These are phyloP conservation scores for Trametes maxima DNA, from an alignment of 768 basidiomycete species.

Conservation along the genomic window DNA sequence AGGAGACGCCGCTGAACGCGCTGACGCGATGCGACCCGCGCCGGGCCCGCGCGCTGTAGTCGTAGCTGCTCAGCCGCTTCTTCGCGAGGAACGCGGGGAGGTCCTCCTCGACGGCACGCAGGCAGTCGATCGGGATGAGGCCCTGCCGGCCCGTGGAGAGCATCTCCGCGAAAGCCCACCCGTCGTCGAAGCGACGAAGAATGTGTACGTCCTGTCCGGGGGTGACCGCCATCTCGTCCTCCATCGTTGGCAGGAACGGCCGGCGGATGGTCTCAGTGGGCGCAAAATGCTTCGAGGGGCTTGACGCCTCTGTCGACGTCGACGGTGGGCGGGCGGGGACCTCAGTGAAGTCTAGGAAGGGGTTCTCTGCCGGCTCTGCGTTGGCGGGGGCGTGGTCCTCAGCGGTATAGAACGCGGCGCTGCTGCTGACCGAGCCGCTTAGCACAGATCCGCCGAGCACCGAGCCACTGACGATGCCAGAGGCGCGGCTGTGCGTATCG, in stretches of 20 bases:
- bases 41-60: conserved; percentile 29
- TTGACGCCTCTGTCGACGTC: conserved; percentile 21
- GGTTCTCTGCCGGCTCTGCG: conserved; percentile 23
- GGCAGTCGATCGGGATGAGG: conserved; percentile 71
- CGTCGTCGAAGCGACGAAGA: conserved; percentile 62
- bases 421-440: conserved; percentile 1
- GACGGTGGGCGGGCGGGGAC: neutral
- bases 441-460: conserved; percentile 4
- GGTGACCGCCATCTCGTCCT: conserved; percentile 60
- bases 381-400: neutral
- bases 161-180: conserved; percentile 68
- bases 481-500: conserved; percentile 10
- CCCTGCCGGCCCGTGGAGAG: conserved; percentile 42
- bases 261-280: conserved; percentile 53
- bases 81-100: conserved; percentile 51
- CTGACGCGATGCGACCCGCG: conserved; percentile 6
- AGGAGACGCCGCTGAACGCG: conserved; percentile 13
- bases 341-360: conserved; percentile 30
- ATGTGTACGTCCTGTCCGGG: conserved; percentile 57
- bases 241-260: conserved; percentile 56
- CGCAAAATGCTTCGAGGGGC: conserved; percentile 45
- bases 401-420: conserved; percentile 13
- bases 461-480: conserved; percentile 5
- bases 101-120: conserved; percentile 50
- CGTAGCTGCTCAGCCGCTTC: conserved; percentile 49